These are phyloP conservation scores for Centrapalus pauciflorus DNA, from an alignment of 129 eudicot genomes.

Conservation along the genomic window DNA sequence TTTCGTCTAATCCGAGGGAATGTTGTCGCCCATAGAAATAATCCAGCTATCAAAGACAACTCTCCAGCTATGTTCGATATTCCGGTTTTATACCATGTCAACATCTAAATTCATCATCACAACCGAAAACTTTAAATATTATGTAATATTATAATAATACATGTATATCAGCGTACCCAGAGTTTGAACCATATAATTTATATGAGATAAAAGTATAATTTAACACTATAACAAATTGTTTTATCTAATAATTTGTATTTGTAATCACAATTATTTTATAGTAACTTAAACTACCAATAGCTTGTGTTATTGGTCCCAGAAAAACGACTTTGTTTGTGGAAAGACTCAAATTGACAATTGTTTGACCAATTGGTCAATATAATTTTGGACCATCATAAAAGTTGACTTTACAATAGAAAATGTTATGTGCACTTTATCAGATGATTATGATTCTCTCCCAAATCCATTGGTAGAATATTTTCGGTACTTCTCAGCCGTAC, in stretches of 20 bases:
- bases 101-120: constrained; percentile 38
- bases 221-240: neutral
- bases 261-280: neutral
- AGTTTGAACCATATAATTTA: no score
- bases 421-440: constrained; percentile 10
- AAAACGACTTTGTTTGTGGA: neutral
- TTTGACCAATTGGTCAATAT: constrained; percentile 13
- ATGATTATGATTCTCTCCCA: constrained; percentile 15
- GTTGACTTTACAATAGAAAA: constrained; percentile 21
- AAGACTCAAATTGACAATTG: neutral
- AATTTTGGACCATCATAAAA: constrained; percentile 3
- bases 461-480: constrained; percentile 12
- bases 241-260: neutral
- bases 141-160: neutral
- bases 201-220: no score
- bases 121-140: neutral
- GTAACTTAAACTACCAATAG: no score
- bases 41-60: constrained; percentile 48
- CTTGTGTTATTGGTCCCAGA: no score
- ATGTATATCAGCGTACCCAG: no score
- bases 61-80: constrained; percentile 67
- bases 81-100: constrained; percentile 51
- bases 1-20: constrained; percentile 53
- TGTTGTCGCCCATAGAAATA: constrained; percentile 60
- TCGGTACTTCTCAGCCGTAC: neutral